Evolutionary conservation across 2,329 filamentous ascomycete genomes (phyloP).

Genomic region (Colletotrichum sp.): DNA sequence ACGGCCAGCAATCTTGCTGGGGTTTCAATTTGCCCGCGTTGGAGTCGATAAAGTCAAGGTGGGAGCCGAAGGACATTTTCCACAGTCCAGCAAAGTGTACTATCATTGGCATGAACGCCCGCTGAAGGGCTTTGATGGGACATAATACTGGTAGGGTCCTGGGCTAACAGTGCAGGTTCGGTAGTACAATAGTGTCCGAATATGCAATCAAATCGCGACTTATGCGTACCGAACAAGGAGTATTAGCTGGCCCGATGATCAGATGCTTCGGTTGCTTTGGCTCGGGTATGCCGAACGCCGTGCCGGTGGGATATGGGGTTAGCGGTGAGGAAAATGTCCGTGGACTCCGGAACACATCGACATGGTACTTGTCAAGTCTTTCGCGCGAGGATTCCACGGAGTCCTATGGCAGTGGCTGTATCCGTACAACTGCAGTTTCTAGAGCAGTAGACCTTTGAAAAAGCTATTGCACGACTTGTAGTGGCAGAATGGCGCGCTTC

Average conservation of each 20-base stretch:
- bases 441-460: not conserved
- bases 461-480: not conserved
- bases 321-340: not conserved
- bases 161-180: not conserved
- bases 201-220: not conserved
- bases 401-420: rapidly evolving
- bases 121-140: not conserved
- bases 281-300: not conserved
- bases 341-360: not conserved
- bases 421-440: rapidly evolving
- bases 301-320: not conserved
- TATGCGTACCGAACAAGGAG: not conserved
- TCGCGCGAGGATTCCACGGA: not conserved
- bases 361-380: not conserved
- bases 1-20: slow-evolving; percentile 60
- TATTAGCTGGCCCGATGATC: not conserved
- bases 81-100: slow-evolving; percentile 63
- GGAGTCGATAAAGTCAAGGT: slow-evolving; percentile 52
- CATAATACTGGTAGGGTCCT: not conserved
- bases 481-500: not conserved
- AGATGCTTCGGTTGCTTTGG: not conserved
- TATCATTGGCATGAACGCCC: slow-evolving; percentile 18
- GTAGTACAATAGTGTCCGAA: not conserved
- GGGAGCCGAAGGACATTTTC: slow-evolving; percentile 61
- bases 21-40: slow-evolving; percentile 53